Evolutionary conservation across 2,329 filamentous ascomycete genomes (phyloP), one percentile per base, ranked within the genome.

Genomic region (Purpureocillium takamizusanense): DNA sequence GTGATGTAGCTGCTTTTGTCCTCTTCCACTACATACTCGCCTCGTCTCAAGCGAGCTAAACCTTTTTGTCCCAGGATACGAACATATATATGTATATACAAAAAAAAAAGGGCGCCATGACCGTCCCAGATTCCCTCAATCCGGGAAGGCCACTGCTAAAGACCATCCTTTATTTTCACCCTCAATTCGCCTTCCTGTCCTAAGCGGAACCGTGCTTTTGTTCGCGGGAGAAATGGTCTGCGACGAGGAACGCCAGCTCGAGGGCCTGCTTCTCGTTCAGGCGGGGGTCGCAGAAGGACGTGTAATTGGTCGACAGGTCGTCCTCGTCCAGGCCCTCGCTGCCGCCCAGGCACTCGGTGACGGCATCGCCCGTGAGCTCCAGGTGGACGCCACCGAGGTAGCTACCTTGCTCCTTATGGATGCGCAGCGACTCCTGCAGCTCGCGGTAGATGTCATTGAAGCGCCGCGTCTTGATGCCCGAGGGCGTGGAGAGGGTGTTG

Each of bases 251-350:
- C 0, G 92, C 89, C 58, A 97, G 63, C 67, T 98, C 92, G 12
- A 98, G 72, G 1, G 92, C 89, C 68, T 98, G 92, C 67, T 97
- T 95, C 72, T 97, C 92, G 56, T 98, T 98, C 49, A 98, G 66
- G 17, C 92, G 69, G 5, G 92, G 92, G 59, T 98, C 92, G 60
- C 92, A 98, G 68, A 90, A 97, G 29, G 84, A 94, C 5, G 88
- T 94, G 63, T 98, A 98, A 53, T 95, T 89, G 47, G 87, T 76
- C 3, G 83, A 83, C 51, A 98, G 59, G 54, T 95, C 90, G 45
- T 92, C 85, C 60, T 97, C 92, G 28, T 76, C 85, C 42, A 97
- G 66, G 0, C 83, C 86, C 55, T 87, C 86, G 46, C 86, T 90
- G 15, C 92, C 92, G 40, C 92, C 88, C 1, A 94, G 76, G 53